phyloP scores from a whole-genome alignment of 2,329 filamentous ascomycete species.

The Penicillium sp. region DNA sequence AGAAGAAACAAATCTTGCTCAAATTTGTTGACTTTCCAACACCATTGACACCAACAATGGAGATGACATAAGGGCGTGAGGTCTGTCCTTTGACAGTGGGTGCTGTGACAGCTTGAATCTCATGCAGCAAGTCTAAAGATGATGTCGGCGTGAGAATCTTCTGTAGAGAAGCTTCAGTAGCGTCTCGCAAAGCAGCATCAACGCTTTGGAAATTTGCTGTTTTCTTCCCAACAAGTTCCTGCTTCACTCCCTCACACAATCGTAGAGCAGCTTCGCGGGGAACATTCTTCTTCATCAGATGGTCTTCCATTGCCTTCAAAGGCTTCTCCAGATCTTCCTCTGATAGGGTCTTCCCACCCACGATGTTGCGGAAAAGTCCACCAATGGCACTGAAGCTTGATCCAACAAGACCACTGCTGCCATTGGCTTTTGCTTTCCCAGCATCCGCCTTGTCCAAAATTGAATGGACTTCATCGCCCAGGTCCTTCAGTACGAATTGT shows the following conservation, averaged over 20 bases:
- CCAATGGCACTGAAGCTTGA: constrained; percentile 78
- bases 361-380: constrained; percentile 87
- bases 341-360: constrained; percentile 88
- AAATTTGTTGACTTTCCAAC: constrained; percentile 98
- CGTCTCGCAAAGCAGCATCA: constrained; percentile 74
- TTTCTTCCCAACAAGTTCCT: constrained; percentile 83
- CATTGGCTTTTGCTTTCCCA: constrained; percentile 48
- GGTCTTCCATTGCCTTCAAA: constrained; percentile 93
- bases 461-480: constrained; percentile 87
- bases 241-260: constrained; percentile 85
- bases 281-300: constrained; percentile 92
- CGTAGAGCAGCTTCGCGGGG: constrained; percentile 89
- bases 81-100: constrained; percentile 62
- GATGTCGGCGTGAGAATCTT: constrained; percentile 96
- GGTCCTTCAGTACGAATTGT: constrained; percentile 87
- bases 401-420: constrained; percentile 65
- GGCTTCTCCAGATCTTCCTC: constrained; percentile 86
- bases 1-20: constrained; percentile 96
- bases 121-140: constrained; percentile 87
- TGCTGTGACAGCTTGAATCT: constrained; percentile 75
- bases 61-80: constrained; percentile 88
- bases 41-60: constrained; percentile 96
- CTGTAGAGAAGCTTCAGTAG: constrained; percentile 86
- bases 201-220: constrained; percentile 89
- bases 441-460: constrained; percentile 79